Conservation (phyloP, 139 green algal genomes). For the Tetradesmus lagerheimii region DNA sequence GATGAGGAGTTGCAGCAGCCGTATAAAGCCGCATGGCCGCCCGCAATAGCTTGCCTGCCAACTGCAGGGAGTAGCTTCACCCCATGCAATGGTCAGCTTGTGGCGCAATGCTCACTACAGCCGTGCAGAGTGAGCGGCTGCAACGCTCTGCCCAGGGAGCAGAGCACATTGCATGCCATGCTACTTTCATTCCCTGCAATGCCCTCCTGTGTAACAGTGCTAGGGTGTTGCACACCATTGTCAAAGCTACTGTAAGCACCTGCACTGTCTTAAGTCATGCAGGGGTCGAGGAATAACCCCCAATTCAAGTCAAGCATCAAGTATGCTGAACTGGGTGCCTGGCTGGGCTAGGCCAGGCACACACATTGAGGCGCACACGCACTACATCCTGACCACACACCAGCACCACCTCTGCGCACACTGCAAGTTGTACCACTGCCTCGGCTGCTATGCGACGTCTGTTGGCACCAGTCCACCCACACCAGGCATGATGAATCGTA, state of each 20-base stretch:
- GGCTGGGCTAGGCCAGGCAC: not conserved
- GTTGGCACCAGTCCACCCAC: not conserved
- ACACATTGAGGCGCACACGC: not conserved
- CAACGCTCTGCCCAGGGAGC: not conserved
- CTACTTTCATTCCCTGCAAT: not conserved
- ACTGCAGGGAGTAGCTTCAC: not conserved
- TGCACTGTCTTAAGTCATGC: not conserved
- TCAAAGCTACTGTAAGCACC: not conserved
- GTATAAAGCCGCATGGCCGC: not conserved
- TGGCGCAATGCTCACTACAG: not conserved
- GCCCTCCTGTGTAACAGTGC: not conserved
- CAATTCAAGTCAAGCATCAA: not conserved
- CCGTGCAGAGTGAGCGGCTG: not conserved
- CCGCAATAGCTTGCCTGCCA: not conserved
- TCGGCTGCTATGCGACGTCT: not conserved
- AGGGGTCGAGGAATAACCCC: not conserved
- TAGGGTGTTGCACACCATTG: not conserved
- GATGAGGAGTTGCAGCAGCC: not conserved
- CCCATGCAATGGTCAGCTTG: not conserved
- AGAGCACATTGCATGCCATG: not conserved
- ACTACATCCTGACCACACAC: not conserved
- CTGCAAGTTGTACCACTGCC: not conserved
- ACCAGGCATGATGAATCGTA: not conserved
- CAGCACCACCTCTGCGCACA: not conserved
- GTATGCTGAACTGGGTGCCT: not conserved